These are phyloP conservation scores for Cyberlindnera maclurae DNA, from an alignment of 805 yeast genomes.

Conservation along the genomic window DNA sequence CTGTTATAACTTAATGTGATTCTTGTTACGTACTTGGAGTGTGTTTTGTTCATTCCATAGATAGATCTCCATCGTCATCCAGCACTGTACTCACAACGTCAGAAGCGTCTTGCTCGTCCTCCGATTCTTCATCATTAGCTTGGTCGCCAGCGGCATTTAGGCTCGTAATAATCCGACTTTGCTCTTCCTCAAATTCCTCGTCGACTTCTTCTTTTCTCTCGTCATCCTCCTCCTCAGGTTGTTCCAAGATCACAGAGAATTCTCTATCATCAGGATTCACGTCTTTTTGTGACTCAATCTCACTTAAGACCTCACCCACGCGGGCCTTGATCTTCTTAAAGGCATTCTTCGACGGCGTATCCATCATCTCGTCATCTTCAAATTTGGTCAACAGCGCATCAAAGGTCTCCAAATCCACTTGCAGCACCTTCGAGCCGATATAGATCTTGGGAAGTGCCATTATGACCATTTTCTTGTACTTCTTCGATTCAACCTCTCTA, in stretches of 20 bases:
- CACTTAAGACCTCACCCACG: slow-evolving; percentile 15
- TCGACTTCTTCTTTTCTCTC: slow-evolving; percentile 18
- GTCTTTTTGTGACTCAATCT: slow-evolving; percentile 14
- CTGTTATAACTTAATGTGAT: not conserved
- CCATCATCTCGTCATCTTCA: slow-evolving; percentile 26
- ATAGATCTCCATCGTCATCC: slow-evolving; percentile 15
- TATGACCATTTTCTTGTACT: slow-evolving; percentile 46
- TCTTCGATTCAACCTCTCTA: slow-evolving; percentile 38
- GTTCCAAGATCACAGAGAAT: slow-evolving; percentile 21
- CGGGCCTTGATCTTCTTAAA: slow-evolving; percentile 25
- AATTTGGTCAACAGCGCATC: slow-evolving; percentile 23
- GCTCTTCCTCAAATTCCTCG: slow-evolving; percentile 17
- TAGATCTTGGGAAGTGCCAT: slow-evolving; percentile 42
- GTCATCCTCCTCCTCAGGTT: slow-evolving; percentile 17
- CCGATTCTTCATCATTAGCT: not conserved
- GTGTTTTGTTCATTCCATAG: slow-evolving; percentile 16
- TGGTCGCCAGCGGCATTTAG: not conserved
- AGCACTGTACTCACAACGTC: slow-evolving; percentile 3
- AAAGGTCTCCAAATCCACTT: slow-evolving; percentile 22
- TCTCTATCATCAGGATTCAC: slow-evolving; percentile 20
- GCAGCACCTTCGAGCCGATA: slow-evolving; percentile 29
- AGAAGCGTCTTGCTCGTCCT: slow-evolving; percentile 1
- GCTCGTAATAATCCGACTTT: slow-evolving; percentile 10
- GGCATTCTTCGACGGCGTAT: slow-evolving; percentile 28
- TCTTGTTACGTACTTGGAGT: no score